Evolutionary conservation across 228 moss, liverwort and hornwort genomes (phyloP), one percentile per base, ranked within the genome.

Genomic region (Sphagnum fallax): DNA sequence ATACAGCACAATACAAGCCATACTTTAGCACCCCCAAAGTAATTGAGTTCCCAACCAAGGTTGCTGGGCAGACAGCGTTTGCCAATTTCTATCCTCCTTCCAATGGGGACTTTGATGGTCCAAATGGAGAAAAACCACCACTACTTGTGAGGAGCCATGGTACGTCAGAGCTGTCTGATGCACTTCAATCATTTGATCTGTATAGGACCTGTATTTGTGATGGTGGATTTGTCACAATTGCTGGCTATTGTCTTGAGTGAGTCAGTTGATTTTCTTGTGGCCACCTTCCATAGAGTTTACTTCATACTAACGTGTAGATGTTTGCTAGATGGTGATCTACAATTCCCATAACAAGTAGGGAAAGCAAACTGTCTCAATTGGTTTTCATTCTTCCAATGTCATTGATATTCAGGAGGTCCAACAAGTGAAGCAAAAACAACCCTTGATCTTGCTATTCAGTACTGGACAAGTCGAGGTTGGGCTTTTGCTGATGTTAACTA

Each of bases 381-480:
- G 2, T 32, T 32, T 32, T 1, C 32, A 32, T 32, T 1, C 32
- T 32, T 32, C 32, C 32, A 32, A 32, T 32, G 32, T 32, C 32
- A 32, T 32, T 32, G 32, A 32, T 32, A 32, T 60, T 64, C 71
- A 94, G 94, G 95, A 48, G 95, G 95, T 9, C 95, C 95, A 72
- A 95, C 92, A 51, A 13, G 73, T 50, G 84, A 95, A 75, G 85
- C 89, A 52, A 87, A 84, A 74, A 78, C 81, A 53, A 72, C 82
- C 76, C 81, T 95, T 55, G 83, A 90, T 71, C 85, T 82, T 70
- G 85, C 83, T 18, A 69, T 87, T 64, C 95, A 95, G 16, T 92
- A 85, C 69, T 95, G 95, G 95, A 92, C 95, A 14, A 95, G 95
- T 74, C 83, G 92, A 69, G 92, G 95, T 51, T 95, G 92, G 95